Conservation (phyloP, 768 basidiomycete species). For the Pleurotus tuoliensis region DNA sequence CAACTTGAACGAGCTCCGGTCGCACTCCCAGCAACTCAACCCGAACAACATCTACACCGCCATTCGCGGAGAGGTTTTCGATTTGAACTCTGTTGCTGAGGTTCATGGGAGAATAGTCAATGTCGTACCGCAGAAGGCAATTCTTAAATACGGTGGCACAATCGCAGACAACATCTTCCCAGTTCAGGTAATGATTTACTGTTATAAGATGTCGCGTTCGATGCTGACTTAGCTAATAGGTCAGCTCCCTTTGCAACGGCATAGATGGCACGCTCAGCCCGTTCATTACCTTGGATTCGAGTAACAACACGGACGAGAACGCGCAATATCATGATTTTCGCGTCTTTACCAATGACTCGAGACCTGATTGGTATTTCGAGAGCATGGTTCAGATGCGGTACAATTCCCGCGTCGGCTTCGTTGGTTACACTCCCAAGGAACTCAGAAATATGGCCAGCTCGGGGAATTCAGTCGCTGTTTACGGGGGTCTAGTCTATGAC, state of each 20-base stretch:
- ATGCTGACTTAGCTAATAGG: slow-evolving; percentile 36
- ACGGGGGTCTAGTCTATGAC: slow-evolving; percentile 84
- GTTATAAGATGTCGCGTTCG: background rate
- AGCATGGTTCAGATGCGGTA: slow-evolving; percentile 92
- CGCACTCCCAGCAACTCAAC: slow-evolving; percentile 57
- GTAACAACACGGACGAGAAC: slow-evolving; percentile 74
- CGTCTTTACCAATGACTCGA: slow-evolving; percentile 77
- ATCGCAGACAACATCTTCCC: slow-evolving; percentile 82
- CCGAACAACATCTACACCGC: slow-evolving; percentile 78
- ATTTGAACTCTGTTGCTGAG: slow-evolving; percentile 63
- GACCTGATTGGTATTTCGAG: slow-evolving; percentile 99
- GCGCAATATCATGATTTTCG: slow-evolving; percentile 96
- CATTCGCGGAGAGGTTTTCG: slow-evolving; percentile 94
- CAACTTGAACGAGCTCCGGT: slow-evolving; percentile 68
- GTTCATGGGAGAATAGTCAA: slow-evolving; percentile 65
- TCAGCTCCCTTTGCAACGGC: slow-evolving; percentile 91
- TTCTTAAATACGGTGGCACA: slow-evolving; percentile 82
- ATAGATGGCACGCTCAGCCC: slow-evolving; percentile 76
- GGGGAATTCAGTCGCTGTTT: slow-evolving; percentile 75
- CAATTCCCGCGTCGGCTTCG: slow-evolving; percentile 81
- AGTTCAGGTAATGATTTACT: slow-evolving; percentile 63
- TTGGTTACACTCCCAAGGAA: slow-evolving; percentile 78
- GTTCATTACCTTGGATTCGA: slow-evolving; percentile 73
- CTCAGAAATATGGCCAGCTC: slow-evolving; percentile 65
- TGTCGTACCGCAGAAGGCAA: slow-evolving; percentile 69